Evolutionary conservation across 1,284 basidiomycete species (phyloP), one percentile per base, ranked within the genome.

Genomic region (Singerocomus rubriflavus): DNA sequence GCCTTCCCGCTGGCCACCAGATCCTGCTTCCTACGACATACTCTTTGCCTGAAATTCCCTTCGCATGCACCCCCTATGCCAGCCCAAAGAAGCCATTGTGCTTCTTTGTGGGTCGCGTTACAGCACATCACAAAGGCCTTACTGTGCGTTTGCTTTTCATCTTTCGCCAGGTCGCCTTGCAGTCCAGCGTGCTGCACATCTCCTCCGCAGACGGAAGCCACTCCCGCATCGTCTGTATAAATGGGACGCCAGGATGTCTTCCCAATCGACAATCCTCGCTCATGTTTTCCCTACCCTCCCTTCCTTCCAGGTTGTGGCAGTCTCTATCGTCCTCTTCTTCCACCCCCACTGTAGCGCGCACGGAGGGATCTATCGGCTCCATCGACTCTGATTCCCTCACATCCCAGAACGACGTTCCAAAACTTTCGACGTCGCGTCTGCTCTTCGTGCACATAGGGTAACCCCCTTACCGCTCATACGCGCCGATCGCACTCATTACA

Each of bases 361-460:
- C 63, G 11, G 63, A 64, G 47, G 61, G 43, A 38, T 64, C 67
- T 7, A 49, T 54, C 34, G 50, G 49, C 48, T 52, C 57, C 38
- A 40, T 49, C 31, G 66, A 69, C 42, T 55, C 65, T 16, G 41
- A 53, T 46, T 60, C 64, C 40, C 32, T 67, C 25, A 58, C 34
- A 10, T 70, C 60, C 34, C 45, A 52, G 16, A 45, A 47, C 30
- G 59, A 65, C 40, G 48, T 46, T 35, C 52, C 60, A 25, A 53
- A 56, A 10, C 61, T 80, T 47, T 79, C 82, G 5, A 76, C 75
- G 3, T 54, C 70, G 31, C 73, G 77, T 44, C 71, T 82, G 46
- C 68, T 81, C 44, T 65, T 76, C 49, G 75, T 78, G 21, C 81
- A 84, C 61, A 70, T 81, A 46, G 81, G 81, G 81, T 84, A 63